phyloP scores from a whole-genome alignment of 2,329 filamentous ascomycete genomes.

The Dactylellina sp. region DNA sequence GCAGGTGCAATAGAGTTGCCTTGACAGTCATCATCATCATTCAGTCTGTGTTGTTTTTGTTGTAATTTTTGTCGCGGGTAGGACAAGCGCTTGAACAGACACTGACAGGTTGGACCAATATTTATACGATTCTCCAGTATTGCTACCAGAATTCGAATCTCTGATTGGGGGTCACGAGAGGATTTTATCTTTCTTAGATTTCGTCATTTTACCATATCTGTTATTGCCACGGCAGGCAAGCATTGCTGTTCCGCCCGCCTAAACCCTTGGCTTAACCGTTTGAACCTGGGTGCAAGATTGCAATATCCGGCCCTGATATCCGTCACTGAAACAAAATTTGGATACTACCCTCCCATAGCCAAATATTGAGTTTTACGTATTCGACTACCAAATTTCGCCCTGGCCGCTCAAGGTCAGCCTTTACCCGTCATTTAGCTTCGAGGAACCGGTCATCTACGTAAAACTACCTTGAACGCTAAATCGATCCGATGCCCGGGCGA shows the following conservation, averaged over 20 bases:
- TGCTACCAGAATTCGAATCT: not conserved
- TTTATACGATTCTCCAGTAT: not conserved
- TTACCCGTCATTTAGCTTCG: too few species aligned
- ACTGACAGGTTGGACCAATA: too few species aligned
- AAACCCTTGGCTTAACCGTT: conserved; percentile 12
- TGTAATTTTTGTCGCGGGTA: conserved; percentile 15
- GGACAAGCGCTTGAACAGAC: not conserved
- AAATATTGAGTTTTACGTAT: too few species aligned
- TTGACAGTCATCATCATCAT: conserved; percentile 21
- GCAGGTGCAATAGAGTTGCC: not conserved
- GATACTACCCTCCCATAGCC: too few species aligned
- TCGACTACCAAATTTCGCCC: too few species aligned
- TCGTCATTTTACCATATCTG: conserved; percentile 5
- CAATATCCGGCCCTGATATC: conserved; percentile 18
- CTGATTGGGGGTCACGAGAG: not conserved
- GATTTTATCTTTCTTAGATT: not conserved
- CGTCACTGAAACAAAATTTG: not conserved
- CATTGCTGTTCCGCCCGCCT: conserved; percentile 28
- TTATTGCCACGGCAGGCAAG: conserved; percentile 21
- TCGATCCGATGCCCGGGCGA: too few species aligned
- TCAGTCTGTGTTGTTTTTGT: conserved; percentile 26
- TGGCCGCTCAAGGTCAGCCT: too few species aligned
- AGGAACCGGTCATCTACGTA: too few species aligned
- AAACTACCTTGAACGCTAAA: too few species aligned
- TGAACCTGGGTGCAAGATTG: not conserved